Conservation (phyloP, 768 basidiomycete genomes). For the Crepidotus variabilis region DNA sequence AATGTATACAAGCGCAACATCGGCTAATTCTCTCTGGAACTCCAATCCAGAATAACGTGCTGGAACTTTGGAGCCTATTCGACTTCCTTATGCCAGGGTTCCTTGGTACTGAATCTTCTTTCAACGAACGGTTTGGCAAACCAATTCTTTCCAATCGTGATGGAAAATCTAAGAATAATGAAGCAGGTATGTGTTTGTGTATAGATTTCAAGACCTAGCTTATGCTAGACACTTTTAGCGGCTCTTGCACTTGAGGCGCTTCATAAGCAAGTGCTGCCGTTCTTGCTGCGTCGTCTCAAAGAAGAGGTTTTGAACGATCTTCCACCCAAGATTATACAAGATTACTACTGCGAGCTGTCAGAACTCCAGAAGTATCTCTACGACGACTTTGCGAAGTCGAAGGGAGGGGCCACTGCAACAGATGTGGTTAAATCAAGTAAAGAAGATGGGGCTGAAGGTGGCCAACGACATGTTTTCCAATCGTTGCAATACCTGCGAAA, state of each 20-base stretch:
- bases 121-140: slow-evolving; percentile 94
- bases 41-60: slow-evolving; percentile 97
- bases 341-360: slow-evolving; percentile 97
- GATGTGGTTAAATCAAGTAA: slow-evolving; percentile 53
- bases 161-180: slow-evolving; percentile 90
- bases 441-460: slow-evolving; percentile 34
- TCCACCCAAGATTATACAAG: slow-evolving; percentile 99
- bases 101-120: slow-evolving; percentile 90
- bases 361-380: slow-evolving; percentile 92
- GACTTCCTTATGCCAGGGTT: slow-evolving; percentile 99
- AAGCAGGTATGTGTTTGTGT: slow-evolving; percentile 68
- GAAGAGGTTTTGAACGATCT: slow-evolving; percentile 95
- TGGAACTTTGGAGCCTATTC: slow-evolving; percentile 98
- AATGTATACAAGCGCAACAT: slow-evolving; percentile 85
- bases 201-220: background rate
- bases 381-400: slow-evolving; percentile 87
- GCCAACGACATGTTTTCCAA: slow-evolving; percentile 92
- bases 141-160: slow-evolving; percentile 94
- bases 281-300: slow-evolving; percentile 92
- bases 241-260: slow-evolving; percentile 91
- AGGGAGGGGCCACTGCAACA: slow-evolving; percentile 60
- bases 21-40: slow-evolving; percentile 94
- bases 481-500: slow-evolving; percentile 95
- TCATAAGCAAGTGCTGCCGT: slow-evolving; percentile 99
- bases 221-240: slow-evolving; percentile 41